A percentile compares a stretch with the other conserved stretches of the same genome.
Conservation (phyloP, 176 grass and related monocot genomes). For the Bromus sterilis region DNA sequence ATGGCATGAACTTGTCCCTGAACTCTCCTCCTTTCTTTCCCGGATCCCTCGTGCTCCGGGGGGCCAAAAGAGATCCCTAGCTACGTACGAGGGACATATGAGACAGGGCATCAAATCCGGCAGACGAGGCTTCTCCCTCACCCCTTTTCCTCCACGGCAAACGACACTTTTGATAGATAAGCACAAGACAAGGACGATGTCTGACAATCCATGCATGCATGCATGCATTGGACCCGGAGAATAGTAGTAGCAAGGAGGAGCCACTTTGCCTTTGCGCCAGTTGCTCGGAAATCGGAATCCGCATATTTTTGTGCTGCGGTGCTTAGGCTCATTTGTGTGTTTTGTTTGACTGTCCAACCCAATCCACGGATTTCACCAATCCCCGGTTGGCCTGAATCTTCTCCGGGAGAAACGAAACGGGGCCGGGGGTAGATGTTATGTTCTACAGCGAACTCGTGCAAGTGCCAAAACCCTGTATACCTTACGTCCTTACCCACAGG, state of each 20-base stretch:
- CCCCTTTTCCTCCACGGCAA: slow-evolving; percentile 17
- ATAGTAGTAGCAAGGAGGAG: neutral
- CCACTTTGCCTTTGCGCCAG: neutral
- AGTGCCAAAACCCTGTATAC: too few relatives aligned
- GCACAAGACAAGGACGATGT: neutral
- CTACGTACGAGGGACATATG: neutral
- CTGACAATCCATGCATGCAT: neutral
- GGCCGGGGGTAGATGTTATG: neutral
- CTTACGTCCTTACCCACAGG: too few relatives aligned
- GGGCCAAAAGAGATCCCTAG: neutral
- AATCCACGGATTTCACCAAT: too few relatives aligned
- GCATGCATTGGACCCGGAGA: neutral
- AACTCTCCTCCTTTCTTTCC: slow-evolving; percentile 38
- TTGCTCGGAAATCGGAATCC: slow-evolving; percentile 18
- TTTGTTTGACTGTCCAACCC: slow-evolving; percentile 1
- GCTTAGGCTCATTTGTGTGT: neutral
- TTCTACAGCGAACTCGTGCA: neutral
- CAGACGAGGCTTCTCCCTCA: slow-evolving; percentile 17
- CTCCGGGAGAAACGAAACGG: too few relatives aligned
- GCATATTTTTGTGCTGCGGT: slow-evolving; percentile 19
- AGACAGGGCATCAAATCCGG: slow-evolving; percentile 25
- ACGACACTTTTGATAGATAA: slow-evolving; percentile 24
- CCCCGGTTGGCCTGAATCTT: slow-evolving; percentile 16
- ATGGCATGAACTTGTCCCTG: slow-evolving; percentile 18
- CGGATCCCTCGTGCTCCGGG: neutral